Evolutionary conservation across 2,329 filamentous ascomycete species (phyloP).

Genomic region (Cytospora chrysosperma): DNA sequence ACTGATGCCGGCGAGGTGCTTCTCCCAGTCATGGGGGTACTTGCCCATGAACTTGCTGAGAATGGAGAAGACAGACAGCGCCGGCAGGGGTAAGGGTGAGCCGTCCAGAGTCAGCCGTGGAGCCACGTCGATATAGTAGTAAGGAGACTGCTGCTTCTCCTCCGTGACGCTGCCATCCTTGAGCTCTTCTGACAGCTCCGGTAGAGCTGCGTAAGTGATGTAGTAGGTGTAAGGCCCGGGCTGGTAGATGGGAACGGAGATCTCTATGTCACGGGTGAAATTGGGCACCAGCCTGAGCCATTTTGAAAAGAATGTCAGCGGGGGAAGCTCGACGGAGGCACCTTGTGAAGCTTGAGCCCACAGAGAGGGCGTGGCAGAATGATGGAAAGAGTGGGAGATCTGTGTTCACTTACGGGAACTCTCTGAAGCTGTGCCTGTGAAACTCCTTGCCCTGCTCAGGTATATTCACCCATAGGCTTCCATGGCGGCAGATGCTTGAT

Average conservation of each 20-base stretch:
- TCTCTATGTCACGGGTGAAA: conserved; percentile 88
- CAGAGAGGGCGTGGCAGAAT: too few relatives aligned
- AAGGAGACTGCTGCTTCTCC: conserved; percentile 65
- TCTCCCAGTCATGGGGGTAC: conserved; percentile 87
- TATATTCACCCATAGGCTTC: conserved; percentile 96
- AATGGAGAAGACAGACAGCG: conserved; percentile 86
- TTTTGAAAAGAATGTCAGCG: conserved; percentile 19
- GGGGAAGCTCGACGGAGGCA: conserved; percentile 2
- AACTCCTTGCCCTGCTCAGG: conserved; percentile 76
- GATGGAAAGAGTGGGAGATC: neutral
- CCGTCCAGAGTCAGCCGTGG: conserved; percentile 75
- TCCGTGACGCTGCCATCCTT: conserved; percentile 46
- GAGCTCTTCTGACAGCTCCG: conserved; percentile 64
- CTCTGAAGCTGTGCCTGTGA: conserved; percentile 73
- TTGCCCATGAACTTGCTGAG: conserved; percentile 98
- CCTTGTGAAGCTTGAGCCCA: neutral
- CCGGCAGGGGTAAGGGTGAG: conserved; percentile 74
- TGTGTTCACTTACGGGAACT: conserved; percentile 72
- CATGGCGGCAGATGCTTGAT: conserved; percentile 91
- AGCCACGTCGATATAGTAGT: conserved; percentile 92
- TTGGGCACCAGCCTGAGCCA: conserved; percentile 74
- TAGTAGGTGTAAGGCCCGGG: conserved; percentile 94
- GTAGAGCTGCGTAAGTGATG: conserved; percentile 85
- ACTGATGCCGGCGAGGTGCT: conserved; percentile 83
- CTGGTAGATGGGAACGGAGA: conserved; percentile 79